phyloP scores from a whole-genome alignment of 1,284 basidiomycete species.

The Pterula multifida region DNA sequence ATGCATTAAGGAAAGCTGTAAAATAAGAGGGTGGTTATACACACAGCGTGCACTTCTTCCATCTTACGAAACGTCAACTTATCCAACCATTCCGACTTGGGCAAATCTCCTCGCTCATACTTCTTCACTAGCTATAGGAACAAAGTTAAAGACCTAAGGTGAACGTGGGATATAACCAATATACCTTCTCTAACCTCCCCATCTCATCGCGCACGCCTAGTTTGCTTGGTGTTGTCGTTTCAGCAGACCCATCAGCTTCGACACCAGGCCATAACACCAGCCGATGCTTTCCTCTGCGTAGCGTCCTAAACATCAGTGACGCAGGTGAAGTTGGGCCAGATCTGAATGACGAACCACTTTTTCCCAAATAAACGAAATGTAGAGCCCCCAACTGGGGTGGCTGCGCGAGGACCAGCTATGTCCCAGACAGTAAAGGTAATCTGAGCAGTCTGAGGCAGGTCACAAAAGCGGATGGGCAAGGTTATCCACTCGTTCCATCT shows the following conservation, averaged over 20 bases:
- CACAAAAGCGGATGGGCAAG: slow-evolving; percentile 83
- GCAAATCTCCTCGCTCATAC: slow-evolving; percentile 89
- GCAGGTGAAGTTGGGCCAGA: slow-evolving; percentile 3
- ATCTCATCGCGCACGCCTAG: slow-evolving; percentile 75
- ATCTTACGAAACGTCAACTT: slow-evolving; percentile 88
- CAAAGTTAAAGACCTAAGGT: not conserved
- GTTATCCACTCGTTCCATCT: slow-evolving; percentile 96
- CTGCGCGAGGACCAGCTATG: slow-evolving; percentile 67
- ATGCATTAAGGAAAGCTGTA: not conserved
- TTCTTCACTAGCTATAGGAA: slow-evolving; percentile 80
- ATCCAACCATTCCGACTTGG: slow-evolving; percentile 93
- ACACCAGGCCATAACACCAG: slow-evolving; percentile 73
- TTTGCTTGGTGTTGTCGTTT: slow-evolving; percentile 83
- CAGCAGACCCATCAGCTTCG: slow-evolving; percentile 76
- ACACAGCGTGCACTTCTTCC: slow-evolving; percentile 82
- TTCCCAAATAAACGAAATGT: slow-evolving; percentile 86
- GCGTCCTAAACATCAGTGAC: slow-evolving; percentile 44
- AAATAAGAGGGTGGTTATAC: slow-evolving; percentile 15
- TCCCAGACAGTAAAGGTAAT: slow-evolving; percentile 94
- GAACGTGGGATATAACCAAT: slow-evolving; percentile 9
- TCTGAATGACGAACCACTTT: slow-evolving; percentile 55
- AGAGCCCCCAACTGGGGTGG: slow-evolving; percentile 78
- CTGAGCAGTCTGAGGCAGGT: slow-evolving; percentile 80
- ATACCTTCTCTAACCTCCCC: slow-evolving; percentile 86
- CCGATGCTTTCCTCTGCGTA: slow-evolving; percentile 86